phyloP scores from a whole-genome alignment of 352 stramenopile genomes.

The Blastocystis sp. region DNA sequence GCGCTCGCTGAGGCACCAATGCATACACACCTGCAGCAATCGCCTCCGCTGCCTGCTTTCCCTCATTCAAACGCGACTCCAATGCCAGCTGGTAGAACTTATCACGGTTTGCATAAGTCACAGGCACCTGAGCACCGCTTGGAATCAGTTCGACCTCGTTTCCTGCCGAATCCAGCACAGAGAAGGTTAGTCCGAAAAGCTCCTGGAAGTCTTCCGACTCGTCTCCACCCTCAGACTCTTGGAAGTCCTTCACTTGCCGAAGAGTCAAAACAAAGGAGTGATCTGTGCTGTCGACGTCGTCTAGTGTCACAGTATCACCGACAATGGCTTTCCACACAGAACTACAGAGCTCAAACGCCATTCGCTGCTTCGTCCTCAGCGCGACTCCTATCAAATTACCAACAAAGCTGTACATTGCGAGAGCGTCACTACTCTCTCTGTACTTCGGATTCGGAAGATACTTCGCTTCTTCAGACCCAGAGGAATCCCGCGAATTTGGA shows the following conservation, averaged over 20 bases:
- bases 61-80: conserved; percentile 66
- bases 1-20: conserved; percentile 66
- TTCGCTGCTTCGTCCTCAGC: conserved; percentile 77
- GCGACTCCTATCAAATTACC: conserved; percentile 80
- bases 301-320: conserved; percentile 67
- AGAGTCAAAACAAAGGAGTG: conserved; percentile 77
- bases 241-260: conserved; percentile 75
- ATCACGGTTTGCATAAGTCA: conserved; percentile 66
- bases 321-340: conserved; percentile 82
- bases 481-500: background rate
- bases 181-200: conserved; percentile 82
- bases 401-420: conserved; percentile 75
- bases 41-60: conserved; percentile 67
- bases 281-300: conserved; percentile 76
- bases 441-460: conserved; percentile 79
- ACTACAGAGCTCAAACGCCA: conserved; percentile 74
- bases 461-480: conserved; percentile 69
- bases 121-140: conserved; percentile 62
- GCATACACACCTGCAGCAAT: conserved; percentile 63
- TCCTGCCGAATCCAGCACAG: conserved; percentile 76
- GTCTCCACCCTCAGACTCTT: conserved; percentile 54
- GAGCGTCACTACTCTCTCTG: conserved; percentile 57
- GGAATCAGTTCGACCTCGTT: conserved; percentile 67
- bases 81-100: conserved; percentile 65
- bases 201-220: conserved; percentile 80